Evolutionary conservation across 345 rosid genomes (phyloP), one percentile per base, ranked within the genome.

Genomic region (Citrus australasica): DNA sequence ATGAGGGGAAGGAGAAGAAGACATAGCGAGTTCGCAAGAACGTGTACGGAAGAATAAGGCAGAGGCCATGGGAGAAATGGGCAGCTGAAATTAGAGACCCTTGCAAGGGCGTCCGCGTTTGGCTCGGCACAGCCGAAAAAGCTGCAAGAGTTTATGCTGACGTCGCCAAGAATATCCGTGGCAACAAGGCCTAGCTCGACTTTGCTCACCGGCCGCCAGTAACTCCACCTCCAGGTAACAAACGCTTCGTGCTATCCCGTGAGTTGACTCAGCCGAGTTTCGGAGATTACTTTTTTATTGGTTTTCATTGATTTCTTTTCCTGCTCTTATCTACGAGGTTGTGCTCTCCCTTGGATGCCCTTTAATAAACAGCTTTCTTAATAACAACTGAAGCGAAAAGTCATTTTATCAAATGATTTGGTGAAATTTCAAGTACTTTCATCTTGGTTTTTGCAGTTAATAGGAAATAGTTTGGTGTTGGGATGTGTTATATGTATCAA

Each of bases 11-110:
- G 30, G 30, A 28, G 30, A 28, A 28, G 30, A 28, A 28, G 30
- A 28, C 30, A 28, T 3, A 28, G 30, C 30, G 30, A 28, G 3
- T 28, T 28, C 3, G 30, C 30, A 28, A 28, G 3, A 28, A 28
- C 30, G 30, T 28, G 30, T 28, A 28, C 30, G 2, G 30, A 28
- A 3, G 30, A 28, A 28, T 2, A 28, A 28, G 30, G 82, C 95
- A 84, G 80, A 82, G 98, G 74, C 94, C 98, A 9, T 93, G 97
- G 98, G 98, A 95, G 0, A 93, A 95, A 85, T 95, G 98, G 98
- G 98, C 95, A 0, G 93, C 97, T 9, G 97, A 94, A 88, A 94
- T 94, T 28, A 83, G 98, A 81, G 98, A 94, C 40, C 40, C 40
- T 37, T 37, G 7, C 40, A 37, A 37, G 40, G 40, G 8, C 40